These are phyloP conservation scores for Astraeus odoratus DNA, from an alignment of 768 basidiomycete species.

Conservation along the genomic window DNA sequence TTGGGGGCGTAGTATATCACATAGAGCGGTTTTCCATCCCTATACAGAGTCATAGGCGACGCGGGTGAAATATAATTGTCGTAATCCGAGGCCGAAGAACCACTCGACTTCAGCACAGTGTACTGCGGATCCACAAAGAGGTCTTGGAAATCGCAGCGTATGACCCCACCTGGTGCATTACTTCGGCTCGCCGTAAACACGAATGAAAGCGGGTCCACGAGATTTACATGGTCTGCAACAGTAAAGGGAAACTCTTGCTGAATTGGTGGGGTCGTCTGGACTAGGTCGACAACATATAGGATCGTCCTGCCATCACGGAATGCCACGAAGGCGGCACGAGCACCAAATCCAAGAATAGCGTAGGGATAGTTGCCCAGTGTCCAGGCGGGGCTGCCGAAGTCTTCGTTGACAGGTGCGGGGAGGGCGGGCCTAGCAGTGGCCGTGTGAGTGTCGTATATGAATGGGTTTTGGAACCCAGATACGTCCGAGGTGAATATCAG, in stretches of 20 bases:
- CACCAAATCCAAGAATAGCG: constrained; percentile 16
- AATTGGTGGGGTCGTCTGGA: neutral
- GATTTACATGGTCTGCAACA: constrained; percentile 11
- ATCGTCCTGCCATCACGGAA: constrained; percentile 24
- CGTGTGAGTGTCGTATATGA: constrained; percentile 37
- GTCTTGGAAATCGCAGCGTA: constrained; percentile 12
- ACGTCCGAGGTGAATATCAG: constrained; percentile 61
- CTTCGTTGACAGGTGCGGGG: constrained; percentile 13
- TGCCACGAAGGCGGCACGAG: constrained; percentile 24
- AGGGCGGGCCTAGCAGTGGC: constrained; percentile 22
- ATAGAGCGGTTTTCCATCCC: constrained; percentile 29
- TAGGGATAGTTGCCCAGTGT: constrained; percentile 13
- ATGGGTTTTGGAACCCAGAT: constrained; percentile 60
- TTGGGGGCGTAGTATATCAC: constrained; percentile 56
- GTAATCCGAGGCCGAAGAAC: too few relatives aligned
- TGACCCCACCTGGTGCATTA: constrained; percentile 5
- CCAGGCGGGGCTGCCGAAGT: constrained; percentile 20
- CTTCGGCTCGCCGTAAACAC: constrained; percentile 10
- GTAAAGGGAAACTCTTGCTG: constrained; percentile 7
- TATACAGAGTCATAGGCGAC: constrained; percentile 1
- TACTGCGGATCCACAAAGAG: too few relatives aligned
- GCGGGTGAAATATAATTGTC: too few relatives aligned
- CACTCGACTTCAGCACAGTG: too few relatives aligned
- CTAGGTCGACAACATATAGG: constrained; percentile 26
- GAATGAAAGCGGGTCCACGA: neutral